These are phyloP conservation scores for Backusella circina DNA, from an alignment of 192 early-diverging fungal genomes.

Conservation along the genomic window DNA sequence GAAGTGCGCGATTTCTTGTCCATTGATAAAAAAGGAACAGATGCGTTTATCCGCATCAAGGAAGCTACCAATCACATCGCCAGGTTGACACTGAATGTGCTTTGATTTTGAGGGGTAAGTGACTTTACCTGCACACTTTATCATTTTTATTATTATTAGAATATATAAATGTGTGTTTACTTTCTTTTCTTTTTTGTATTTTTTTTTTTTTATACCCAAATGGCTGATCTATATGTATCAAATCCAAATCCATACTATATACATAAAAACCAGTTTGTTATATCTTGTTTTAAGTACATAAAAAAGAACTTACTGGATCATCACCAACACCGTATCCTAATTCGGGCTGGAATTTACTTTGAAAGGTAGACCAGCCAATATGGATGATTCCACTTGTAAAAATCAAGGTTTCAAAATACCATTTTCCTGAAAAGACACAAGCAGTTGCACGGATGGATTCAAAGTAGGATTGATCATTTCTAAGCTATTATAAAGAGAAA, in stretches of 20 bases:
- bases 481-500: conserved; percentile 34
- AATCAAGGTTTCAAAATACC: conserved; percentile 67
- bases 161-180: neutral
- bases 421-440: conserved; percentile 56
- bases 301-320: conserved; percentile 36
- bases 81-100: conserved; percentile 48
- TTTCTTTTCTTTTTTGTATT: neutral
- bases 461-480: conserved; percentile 74
- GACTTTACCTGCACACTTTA: conserved; percentile 19
- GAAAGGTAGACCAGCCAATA: conserved; percentile 67
- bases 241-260: conserved; percentile 64
- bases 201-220: conserved; percentile 58
- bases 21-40: conserved; percentile 67
- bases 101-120: conserved; percentile 36
- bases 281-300: neutral
- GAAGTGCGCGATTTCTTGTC: conserved; percentile 47
- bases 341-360: conserved; percentile 65
- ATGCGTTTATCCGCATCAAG: conserved; percentile 60
- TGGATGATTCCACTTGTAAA: conserved; percentile 73
- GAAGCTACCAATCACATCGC: conserved; percentile 43
- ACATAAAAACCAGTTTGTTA: neutral
- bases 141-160: conserved; percentile 23
- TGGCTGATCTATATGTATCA: conserved; percentile 64
- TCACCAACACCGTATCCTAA: conserved; percentile 75
- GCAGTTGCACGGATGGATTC: conserved; percentile 61